A percentile compares a stretch with the other conserved stretches of the same genome.
These are phyloP conservation scores for Primulina tabacum DNA, from an alignment of 257 asterid genomes.

Conservation along the genomic window DNA sequence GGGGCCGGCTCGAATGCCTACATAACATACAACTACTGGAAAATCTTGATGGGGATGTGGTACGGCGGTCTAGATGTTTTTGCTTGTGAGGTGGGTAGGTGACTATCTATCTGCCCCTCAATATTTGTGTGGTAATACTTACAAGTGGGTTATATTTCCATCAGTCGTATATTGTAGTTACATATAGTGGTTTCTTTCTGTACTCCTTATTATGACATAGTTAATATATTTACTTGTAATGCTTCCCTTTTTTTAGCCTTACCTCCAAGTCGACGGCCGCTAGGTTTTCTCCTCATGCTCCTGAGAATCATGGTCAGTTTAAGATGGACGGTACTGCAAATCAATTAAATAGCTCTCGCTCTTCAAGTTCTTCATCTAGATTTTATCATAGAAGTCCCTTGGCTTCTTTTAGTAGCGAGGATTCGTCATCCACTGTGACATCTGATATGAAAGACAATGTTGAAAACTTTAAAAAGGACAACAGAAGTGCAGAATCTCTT, in stretches of 20 bases:
- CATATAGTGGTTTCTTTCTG: background rate
- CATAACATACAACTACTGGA: too few relatives aligned
- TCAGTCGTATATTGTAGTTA: background rate
- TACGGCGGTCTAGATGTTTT: background rate
- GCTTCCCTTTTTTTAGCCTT: constrained; percentile 40
- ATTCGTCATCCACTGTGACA: constrained; percentile 22
- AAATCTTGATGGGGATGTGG: background rate
- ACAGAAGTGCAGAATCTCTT: constrained; percentile 25
- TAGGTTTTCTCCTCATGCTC: constrained; percentile 43
- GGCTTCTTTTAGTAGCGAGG: constrained; percentile 32
- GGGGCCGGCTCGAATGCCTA: too few relatives aligned
- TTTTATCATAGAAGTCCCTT: constrained; percentile 45
- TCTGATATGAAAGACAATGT: constrained; percentile 31
- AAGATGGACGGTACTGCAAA: constrained; percentile 35
- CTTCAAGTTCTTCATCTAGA: constrained; percentile 45
- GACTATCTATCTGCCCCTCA: background rate
- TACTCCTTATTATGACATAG: background rate
- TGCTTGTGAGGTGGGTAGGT: background rate
- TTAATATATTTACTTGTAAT: constrained; percentile 6
- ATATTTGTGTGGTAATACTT: background rate
- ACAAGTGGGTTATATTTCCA: background rate
- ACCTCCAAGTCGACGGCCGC: constrained; percentile 41
- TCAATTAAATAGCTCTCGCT: constrained; percentile 26
- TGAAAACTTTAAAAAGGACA: constrained; percentile 22
- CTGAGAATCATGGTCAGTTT: constrained; percentile 28